Evolutionary conservation across 164 flowering plant genomes (phyloP).

Genomic region (Magnolia kwangsiensis): DNA sequence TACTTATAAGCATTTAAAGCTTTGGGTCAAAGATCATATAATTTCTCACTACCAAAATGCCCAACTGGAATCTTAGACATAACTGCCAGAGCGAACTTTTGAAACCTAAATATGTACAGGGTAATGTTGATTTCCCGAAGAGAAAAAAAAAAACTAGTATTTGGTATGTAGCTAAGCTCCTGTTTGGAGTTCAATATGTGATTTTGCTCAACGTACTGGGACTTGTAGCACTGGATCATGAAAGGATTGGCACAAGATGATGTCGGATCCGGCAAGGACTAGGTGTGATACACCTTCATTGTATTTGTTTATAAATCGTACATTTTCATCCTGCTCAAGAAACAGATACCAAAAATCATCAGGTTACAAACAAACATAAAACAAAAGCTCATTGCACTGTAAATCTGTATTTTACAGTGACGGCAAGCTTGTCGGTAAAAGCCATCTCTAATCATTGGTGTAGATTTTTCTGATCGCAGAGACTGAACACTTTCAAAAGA

Average conservation of each 20-base stretch:
- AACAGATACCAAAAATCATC: not conserved
- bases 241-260: slow-evolving; percentile 61
- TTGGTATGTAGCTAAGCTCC: not conserved
- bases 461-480: not conserved
- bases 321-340: slow-evolving; percentile 45
- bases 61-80: not conserved
- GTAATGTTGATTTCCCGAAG: too few relatives aligned
- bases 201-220: slow-evolving; percentile 44
- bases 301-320: slow-evolving; percentile 34
- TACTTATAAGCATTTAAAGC: not conserved
- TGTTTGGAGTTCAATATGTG: not conserved
- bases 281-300: slow-evolving; percentile 60
- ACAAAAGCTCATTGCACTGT: not conserved
- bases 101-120: too few relatives aligned
- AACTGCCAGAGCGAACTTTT: too few relatives aligned
- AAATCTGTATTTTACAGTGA: not conserved
- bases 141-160: not conserved
- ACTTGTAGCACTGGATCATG: slow-evolving; percentile 62
- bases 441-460: not conserved
- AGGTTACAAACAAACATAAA: slow-evolving; percentile 5
- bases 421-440: not conserved
- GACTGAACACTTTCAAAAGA: not conserved
- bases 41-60: not conserved
- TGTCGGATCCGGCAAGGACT: slow-evolving; percentile 71
- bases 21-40: not conserved